These are phyloP conservation scores for Ogataea neopini DNA, from an alignment of 805 yeast genomes.

Conservation along the genomic window DNA sequence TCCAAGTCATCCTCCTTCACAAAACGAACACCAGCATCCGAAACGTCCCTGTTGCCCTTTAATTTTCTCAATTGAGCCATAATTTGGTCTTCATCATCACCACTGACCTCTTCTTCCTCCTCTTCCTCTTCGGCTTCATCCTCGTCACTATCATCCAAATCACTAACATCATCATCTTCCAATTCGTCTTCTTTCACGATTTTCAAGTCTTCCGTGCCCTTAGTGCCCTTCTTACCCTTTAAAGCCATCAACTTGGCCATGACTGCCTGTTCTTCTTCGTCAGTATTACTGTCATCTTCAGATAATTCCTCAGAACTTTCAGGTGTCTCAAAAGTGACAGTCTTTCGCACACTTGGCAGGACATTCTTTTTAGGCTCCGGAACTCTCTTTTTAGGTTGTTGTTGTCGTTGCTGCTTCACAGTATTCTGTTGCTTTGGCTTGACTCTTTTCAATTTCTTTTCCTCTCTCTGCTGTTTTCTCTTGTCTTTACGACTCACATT, in stretches of 20 bases:
- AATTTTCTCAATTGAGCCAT: slow-evolving; percentile 71
- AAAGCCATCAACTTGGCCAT: slow-evolving; percentile 25
- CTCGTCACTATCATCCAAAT: slow-evolving; percentile 1
- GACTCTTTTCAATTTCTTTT: slow-evolving; percentile 30
- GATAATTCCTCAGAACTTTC: slow-evolving; percentile 6
- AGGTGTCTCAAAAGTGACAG: neutral
- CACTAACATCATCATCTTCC: slow-evolving; percentile 9
- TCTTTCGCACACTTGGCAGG: slow-evolving; percentile 4
- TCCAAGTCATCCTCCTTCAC: slow-evolving; percentile 14
- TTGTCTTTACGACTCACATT: slow-evolving; percentile 37
- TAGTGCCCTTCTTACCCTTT: slow-evolving; percentile 28
- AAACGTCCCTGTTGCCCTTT: slow-evolving; percentile 37
- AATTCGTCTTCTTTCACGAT: slow-evolving; percentile 32
- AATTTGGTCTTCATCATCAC: slow-evolving; percentile 44
- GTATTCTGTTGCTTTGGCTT: slow-evolving; percentile 14
- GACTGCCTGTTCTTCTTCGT: slow-evolving; percentile 31
- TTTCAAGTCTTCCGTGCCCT: slow-evolving; percentile 27
- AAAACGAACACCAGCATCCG: slow-evolving; percentile 1
- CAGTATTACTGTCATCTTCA: slow-evolving; percentile 14
- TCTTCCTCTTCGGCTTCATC: slow-evolving; percentile 7
- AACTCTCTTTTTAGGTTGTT: neutral
- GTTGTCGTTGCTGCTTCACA: neutral
- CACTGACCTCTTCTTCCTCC: slow-evolving; percentile 15
- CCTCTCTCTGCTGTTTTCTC: slow-evolving; percentile 39
- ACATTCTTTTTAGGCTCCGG: neutral